Base-by-base conservation (phyloP, 2,329 filamentous ascomycete species). In the Coleophoma crateriformis region DNA sequence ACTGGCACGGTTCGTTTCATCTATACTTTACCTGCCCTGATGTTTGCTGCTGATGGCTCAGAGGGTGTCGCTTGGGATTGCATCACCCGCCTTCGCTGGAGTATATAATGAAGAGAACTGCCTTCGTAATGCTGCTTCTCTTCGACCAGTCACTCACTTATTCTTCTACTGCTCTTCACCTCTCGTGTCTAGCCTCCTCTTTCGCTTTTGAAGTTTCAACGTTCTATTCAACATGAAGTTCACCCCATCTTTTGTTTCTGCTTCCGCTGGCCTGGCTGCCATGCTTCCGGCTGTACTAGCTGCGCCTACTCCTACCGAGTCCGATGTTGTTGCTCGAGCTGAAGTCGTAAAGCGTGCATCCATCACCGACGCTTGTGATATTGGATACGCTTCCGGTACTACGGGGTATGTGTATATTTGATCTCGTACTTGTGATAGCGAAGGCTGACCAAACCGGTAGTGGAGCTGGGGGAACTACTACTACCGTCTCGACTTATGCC, bases 381-480 rank as follows among this genome's bases (percentile, higher is more conserved):
- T 65, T 45, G 74, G 74, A 32, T 77, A 71, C 55, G 72, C 68
- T 42, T 69, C 71, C 35, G 72, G 73, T 50, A 81, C 77, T 6
- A 80, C 70, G 6, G 78, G 78, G 27, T 27, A 27, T 10, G 27
- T 27, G 27, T 27, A 27, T 7, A 27, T 27, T 10, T 27, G 27
- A 27, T 27, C 27, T 27, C 27, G 6, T 27, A 7, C 27, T 27
- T 27, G 27, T 27, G 27, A 27, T 3, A 3, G 8, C 8, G 27
- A 27, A 27, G 6, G 27, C 27, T 27, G 8, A 27, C 8, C 6
- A 27, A 27, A 27, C 8, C 7, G 27, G 8, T 27, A 27, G 27
- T 48, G 78, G 79, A 47, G 66, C 70, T 20, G 75, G 73, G n/a
- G 78, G 77, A 45, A 68, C 73, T 2, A 78, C 77, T 10, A 76